Percentiles rank a stretch among this genome's conserved stretches.
Evolutionary conservation across 2,329 filamentous ascomycete species (phyloP).

Genomic region (Teratosphaeria gauchensis): DNA sequence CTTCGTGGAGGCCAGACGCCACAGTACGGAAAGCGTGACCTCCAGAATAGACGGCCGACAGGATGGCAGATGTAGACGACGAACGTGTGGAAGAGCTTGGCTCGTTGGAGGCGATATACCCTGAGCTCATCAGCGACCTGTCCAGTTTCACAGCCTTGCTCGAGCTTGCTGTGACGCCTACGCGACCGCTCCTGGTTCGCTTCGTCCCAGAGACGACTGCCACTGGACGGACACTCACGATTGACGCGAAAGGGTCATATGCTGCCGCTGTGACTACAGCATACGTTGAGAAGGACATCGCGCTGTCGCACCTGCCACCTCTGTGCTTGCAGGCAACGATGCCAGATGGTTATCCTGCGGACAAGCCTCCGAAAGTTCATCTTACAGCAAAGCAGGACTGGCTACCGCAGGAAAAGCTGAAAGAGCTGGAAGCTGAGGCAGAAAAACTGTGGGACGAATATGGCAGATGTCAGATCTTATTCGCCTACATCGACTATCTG

Average conservation of each 20-base stretch:
- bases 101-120: slow-evolving; percentile 52
- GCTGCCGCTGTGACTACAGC: slow-evolving; percentile 5
- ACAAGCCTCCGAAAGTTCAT: slow-evolving; percentile 40
- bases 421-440: slow-evolving; percentile 39
- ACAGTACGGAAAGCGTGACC: neutral
- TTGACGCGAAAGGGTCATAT: slow-evolving; percentile 1
- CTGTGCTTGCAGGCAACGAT: slow-evolving; percentile 44
- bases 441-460: slow-evolving; percentile 50
- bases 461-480: slow-evolving; percentile 47
- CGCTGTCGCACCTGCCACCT: slow-evolving; percentile 48
- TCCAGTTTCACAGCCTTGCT: slow-evolving; percentile 43
- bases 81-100: slow-evolving; percentile 51
- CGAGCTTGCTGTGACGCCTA: slow-evolving; percentile 46
- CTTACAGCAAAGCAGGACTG: slow-evolving; percentile 43
- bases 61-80: slow-evolving; percentile 36
- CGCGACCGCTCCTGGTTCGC: slow-evolving; percentile 37
- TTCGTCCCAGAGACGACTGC: slow-evolving; percentile 13
- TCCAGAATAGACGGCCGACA: neutral
- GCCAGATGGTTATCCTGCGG: slow-evolving; percentile 47
- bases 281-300: slow-evolving; percentile 29
- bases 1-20: slow-evolving; percentile 3
- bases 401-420: slow-evolving; percentile 39
- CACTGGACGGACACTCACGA: neutral
- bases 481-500: slow-evolving; percentile 50
- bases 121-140: slow-evolving; percentile 45